phyloP scores from a whole-genome alignment of 495 filamentous ascomycete genomes.

The Penicillium canescens region DNA sequence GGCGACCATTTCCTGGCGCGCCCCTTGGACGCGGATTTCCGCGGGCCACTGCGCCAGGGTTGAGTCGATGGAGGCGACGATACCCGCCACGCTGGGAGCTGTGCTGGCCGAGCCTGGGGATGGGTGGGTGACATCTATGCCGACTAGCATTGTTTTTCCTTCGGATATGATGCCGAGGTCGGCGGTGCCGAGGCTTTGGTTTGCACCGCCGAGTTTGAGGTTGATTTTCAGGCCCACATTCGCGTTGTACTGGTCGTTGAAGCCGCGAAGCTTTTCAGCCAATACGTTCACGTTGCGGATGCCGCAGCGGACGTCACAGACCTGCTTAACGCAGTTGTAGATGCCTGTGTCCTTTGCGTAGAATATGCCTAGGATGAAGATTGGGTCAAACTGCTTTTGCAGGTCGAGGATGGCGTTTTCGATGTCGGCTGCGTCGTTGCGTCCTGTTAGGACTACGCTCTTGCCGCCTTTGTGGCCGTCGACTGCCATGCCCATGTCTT shows the following conservation, averaged over 20 bases:
- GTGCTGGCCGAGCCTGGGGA: constrained; percentile 62
- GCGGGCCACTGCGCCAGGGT: constrained; percentile 33
- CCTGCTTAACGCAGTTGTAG: constrained; percentile 69
- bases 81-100: constrained; percentile 66
- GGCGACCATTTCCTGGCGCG: constrained; percentile 30
- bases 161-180: constrained; percentile 60
- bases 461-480: constrained; percentile 14
- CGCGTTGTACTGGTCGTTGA: constrained; percentile 59
- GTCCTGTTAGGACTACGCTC: constrained; percentile 10
- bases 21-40: constrained; percentile 26
- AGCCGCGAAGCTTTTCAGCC: constrained; percentile 45
- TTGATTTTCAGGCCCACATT: constrained; percentile 85
- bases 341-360: constrained; percentile 45
- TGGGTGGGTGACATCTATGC: constrained; percentile 88
- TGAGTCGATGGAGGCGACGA: constrained; percentile 20
- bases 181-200: constrained; percentile 57
- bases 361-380: constrained; percentile 66
- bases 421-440: constrained; percentile 13
- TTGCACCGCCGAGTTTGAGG: constrained; percentile 78
- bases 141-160: constrained; percentile 77
- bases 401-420: constrained; percentile 33
- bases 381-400: constrained; percentile 30
- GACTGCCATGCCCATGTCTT: constrained; percentile 29
- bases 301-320: constrained; percentile 64
- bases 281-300: constrained; percentile 65